These are phyloP conservation scores for Fusarium luffae DNA, from an alignment of 2,329 filamentous ascomycete genomes.

Conservation along the genomic window DNA sequence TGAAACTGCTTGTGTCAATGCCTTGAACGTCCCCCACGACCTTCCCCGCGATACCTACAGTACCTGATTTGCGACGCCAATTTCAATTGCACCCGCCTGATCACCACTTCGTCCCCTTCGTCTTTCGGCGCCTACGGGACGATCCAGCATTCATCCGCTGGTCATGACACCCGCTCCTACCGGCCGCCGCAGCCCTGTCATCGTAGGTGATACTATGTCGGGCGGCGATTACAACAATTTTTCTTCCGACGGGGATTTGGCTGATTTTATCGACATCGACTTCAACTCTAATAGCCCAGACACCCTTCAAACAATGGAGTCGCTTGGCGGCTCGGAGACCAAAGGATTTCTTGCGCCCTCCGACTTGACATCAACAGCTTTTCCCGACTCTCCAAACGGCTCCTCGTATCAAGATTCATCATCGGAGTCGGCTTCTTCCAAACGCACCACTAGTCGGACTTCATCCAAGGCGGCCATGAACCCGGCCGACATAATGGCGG, in stretches of 20 bases:
- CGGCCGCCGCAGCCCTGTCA: slow-evolving; percentile 53
- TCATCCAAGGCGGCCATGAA: slow-evolving; percentile 58
- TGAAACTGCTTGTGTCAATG: slow-evolving; percentile 32
- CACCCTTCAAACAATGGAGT: slow-evolving; percentile 50
- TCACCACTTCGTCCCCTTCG: slow-evolving; percentile 16
- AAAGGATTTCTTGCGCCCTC: slow-evolving; percentile 50
- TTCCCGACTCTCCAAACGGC: slow-evolving; percentile 54
- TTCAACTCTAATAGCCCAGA: slow-evolving; percentile 52
- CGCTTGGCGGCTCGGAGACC: slow-evolving; percentile 46
- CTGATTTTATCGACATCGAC: slow-evolving; percentile 52
- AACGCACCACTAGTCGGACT: slow-evolving; percentile 59
- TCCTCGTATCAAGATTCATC: slow-evolving; percentile 62
- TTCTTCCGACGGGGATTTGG: slow-evolving; percentile 51
- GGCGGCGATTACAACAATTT: slow-evolving; percentile 53
- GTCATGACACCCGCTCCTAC: slow-evolving; percentile 52
- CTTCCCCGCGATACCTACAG: slow-evolving; percentile 39
- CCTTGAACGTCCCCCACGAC: slow-evolving; percentile 25
- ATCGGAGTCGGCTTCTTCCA: slow-evolving; percentile 63
- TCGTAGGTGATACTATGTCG: slow-evolving; percentile 53
- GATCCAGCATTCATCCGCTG: slow-evolving; percentile 41
- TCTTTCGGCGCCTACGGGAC: slow-evolving; percentile 31
- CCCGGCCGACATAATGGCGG: slow-evolving; percentile 57
- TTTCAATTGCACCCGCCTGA: slow-evolving; percentile 30
- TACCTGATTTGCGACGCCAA: slow-evolving; percentile 40
- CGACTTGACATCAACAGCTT: slow-evolving; percentile 53